Evolutionary conservation across 1,284 basidiomycete species (phyloP), one percentile per base, ranked within the genome.

Genomic region (Leccinum subspadiceum): DNA sequence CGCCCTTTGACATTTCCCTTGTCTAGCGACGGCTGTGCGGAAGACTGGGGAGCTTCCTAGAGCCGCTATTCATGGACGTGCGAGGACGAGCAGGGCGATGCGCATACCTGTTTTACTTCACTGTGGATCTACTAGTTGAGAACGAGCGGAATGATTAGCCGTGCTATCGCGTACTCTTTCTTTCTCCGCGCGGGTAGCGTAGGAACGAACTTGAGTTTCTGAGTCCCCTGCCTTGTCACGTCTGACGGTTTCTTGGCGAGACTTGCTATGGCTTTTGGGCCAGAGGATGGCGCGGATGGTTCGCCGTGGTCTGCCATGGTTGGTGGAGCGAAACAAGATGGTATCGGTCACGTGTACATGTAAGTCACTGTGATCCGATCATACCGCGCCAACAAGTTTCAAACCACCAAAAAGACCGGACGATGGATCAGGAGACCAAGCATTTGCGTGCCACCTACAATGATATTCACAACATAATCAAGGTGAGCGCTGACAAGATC

Each of bases 381-480:
- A 41, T 44, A 8, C 41, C 9, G 4, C n/a, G 33, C n/a, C 17
- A 10, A 5, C 12, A 17, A n/a, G 8, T 29, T 29, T 3, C 9
- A 15, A 15, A 22, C 6, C 12, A 13, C 6, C 44, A 46, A 9
- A 24, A 4, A 24, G 22, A 24, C 24, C 24, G 5, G 51, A 66
- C 63, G 44, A 81, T 80, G 77, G 73, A 69, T 62, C 17, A 44
- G 1, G 78, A 83, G 67, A 78, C 84, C 50, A 74, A 85, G 67
- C 90, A 92, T 69, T 67, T 83, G 70, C 84, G 78, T 59, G 79
- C 87, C 56, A 93, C 92, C 15, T 94, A 94, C 78, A 92, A 94
- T 66, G 87, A 93, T 39, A 85, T 94, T 62, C 92, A 94, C 78
- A 89, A 91, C 66, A 79, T 92, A 61, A 92, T 94, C 65, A 83